Evolutionary conservation across 2,329 filamentous ascomycete genomes (phyloP).

Genomic region (Leptographium radiaticola): DNA sequence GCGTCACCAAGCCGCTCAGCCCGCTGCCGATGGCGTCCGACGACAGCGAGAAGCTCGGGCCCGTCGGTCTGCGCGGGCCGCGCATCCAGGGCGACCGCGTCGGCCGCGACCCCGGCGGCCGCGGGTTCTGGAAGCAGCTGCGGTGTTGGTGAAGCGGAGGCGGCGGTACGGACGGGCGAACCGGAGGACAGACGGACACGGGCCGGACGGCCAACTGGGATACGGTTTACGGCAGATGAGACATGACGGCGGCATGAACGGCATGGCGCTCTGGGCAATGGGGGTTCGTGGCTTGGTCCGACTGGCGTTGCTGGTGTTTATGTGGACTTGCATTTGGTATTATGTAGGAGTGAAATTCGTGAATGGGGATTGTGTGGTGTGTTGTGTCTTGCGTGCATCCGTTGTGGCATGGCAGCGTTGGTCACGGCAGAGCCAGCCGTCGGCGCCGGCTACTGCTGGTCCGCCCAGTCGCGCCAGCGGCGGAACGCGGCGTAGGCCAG

Average conservation of each 20-base stretch:
- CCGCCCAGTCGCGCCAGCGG: conserved; percentile 66
- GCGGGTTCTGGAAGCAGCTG: conserved; percentile 42
- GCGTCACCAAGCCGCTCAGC: conserved; percentile 45
- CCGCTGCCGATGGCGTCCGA: conserved; percentile 27
- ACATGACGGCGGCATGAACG: not conserved
- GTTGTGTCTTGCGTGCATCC: not conserved
- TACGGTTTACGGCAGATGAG: not conserved
- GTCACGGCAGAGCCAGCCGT: too few species aligned
- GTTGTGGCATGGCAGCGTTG: too few species aligned
- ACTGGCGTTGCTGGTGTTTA: too few species aligned
- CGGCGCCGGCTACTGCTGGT: conserved; percentile 14
- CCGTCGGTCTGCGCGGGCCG: conserved; percentile 28
- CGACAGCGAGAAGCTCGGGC: conserved; percentile 3
- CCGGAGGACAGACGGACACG: not conserved
- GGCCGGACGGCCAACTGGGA: not conserved
- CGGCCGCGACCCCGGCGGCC: conserved; percentile 23
- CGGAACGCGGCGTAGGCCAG: conserved; percentile 62
- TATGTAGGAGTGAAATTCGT: too few species aligned
- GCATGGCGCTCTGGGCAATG: too few species aligned
- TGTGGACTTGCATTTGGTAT: too few species aligned
- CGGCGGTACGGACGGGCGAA: too few species aligned
- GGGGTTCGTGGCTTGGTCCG: too few species aligned
- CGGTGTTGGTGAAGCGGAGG: conserved; percentile 34
- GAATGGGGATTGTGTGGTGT: too few species aligned
- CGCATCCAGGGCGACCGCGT: conserved; percentile 29